A percentile compares a stretch with the other conserved stretches of the same genome.
phyloP scores from a whole-genome alignment of 768 basidiomycete genomes.

The Tulasnella sp. region DNA sequence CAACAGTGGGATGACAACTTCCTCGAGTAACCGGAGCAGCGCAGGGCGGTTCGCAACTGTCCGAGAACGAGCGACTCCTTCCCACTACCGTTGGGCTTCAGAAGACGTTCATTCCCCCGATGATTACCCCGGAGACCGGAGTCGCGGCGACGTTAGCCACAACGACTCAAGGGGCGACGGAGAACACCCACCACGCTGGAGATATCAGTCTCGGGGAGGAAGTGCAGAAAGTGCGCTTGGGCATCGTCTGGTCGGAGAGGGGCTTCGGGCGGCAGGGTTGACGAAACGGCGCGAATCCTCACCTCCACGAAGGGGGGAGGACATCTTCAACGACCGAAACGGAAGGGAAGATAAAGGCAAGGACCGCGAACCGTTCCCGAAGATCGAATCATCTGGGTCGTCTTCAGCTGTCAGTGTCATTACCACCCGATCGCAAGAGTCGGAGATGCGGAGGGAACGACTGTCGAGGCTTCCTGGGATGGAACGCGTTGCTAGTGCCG shows the following conservation, averaged over 20 bases:
- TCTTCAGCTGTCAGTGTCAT: conserved; percentile 11
- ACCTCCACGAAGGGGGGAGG: neutral
- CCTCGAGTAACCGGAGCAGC: neutral
- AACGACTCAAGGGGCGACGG: neutral
- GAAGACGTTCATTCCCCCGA: conserved; percentile 7
- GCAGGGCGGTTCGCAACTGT: neutral
- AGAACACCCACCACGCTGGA: conserved; percentile 11
- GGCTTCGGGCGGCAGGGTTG: conserved; percentile 62
- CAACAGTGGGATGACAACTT: neutral
- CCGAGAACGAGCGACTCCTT: conserved; percentile 4
- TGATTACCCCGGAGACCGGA: neutral
- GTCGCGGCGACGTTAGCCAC: neutral
- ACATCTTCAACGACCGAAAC: conserved; percentile 22
- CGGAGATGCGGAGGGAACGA: conserved; percentile 15
- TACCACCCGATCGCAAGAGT: neutral
- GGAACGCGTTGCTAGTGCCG: neutral
- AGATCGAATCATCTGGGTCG: neutral
- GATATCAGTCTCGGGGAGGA: conserved; percentile 54
- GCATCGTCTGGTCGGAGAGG: conserved; percentile 57
- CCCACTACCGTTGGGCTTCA: conserved; percentile 6
- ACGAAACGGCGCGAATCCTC: conserved; percentile 25
- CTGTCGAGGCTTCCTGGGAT: conserved; percentile 6
- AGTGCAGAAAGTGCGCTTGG: conserved; percentile 63
- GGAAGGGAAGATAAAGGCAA: conserved; percentile 24
- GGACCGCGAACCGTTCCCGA: conserved; percentile 23